Percentiles rank a stretch among this genome's conserved stretches.
These are phyloP conservation scores for Casaregolazyma suthepensis DNA, from an alignment of 1,139 yeast species.

Conservation along the genomic window DNA sequence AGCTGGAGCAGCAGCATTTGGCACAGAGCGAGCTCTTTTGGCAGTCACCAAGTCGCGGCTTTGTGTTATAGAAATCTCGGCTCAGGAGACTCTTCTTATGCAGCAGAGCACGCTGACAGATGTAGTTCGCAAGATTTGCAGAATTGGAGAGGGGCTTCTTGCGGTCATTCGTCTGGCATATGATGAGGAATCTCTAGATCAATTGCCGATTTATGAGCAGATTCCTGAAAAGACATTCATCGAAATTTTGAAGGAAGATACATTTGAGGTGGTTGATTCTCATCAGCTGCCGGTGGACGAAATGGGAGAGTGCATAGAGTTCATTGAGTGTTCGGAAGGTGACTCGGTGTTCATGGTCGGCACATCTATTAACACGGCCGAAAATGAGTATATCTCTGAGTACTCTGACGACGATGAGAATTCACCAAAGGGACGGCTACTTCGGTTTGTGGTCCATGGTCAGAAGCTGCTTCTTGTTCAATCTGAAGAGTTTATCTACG, in stretches of 20 bases:
- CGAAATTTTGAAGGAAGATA: background rate
- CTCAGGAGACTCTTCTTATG: background rate
- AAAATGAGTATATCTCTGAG: background rate
- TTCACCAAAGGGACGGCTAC: background rate
- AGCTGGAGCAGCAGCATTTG: background rate
- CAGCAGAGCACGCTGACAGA: background rate
- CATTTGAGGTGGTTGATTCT: slow-evolving; percentile 1
- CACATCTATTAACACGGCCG: background rate
- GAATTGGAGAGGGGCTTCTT: background rate
- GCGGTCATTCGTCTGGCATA: slow-evolving; percentile 1
- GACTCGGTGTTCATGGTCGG: background rate
- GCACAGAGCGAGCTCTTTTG: background rate
- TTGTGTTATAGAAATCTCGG: background rate
- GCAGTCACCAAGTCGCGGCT: slow-evolving; percentile 1
- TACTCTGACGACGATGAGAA: background rate
- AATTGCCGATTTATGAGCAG: background rate
- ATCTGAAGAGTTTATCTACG: background rate
- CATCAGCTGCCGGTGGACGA: background rate
- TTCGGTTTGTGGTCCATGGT: background rate
- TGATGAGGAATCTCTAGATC: background rate
- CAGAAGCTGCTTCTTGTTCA: background rate
- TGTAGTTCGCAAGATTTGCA: background rate
- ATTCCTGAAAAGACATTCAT: slow-evolving; percentile 1
- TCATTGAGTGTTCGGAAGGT: background rate
- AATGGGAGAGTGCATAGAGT: slow-evolving; percentile 3